These are phyloP conservation scores for Rubia yunnanensis DNA, from an alignment of 257 asterid species.

Conservation along the genomic window DNA sequence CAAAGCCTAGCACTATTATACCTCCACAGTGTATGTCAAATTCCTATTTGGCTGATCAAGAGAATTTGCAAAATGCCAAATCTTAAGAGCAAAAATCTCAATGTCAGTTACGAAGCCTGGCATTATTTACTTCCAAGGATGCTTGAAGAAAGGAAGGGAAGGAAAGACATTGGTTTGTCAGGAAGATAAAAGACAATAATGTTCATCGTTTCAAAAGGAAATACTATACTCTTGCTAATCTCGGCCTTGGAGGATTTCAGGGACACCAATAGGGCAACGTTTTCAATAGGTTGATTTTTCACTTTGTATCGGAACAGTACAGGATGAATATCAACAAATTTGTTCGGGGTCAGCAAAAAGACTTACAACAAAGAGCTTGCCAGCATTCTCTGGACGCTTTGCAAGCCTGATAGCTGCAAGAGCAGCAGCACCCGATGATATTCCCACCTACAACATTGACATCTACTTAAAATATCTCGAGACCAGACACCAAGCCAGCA, in stretches of 20 bases:
- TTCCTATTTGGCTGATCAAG: background rate
- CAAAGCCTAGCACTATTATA: background rate
- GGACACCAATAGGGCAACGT: background rate
- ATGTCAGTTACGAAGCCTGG: no score
- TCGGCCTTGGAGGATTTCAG: background rate
- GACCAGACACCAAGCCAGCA: background rate
- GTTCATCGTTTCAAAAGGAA: background rate
- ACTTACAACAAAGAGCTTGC: conserved; percentile 19
- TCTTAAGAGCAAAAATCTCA: background rate
- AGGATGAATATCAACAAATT: background rate
- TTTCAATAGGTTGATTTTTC: background rate
- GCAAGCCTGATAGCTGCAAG: conserved; percentile 74
- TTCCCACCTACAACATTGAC: conserved; percentile 54
- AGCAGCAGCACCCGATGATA: conserved; percentile 95
- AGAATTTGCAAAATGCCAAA: background rate
- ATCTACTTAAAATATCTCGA: conserved; percentile 9
- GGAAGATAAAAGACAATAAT: background rate
- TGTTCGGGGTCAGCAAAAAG: background rate
- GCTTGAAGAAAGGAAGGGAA: background rate
- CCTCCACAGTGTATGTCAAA: background rate
- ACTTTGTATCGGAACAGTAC: background rate
- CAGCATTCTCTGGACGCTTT: conserved; percentile 69
- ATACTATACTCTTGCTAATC: background rate
- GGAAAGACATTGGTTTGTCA: background rate
- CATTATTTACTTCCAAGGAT: background rate